Evolutionary conservation across 2,329 filamentous ascomycete species (phyloP), one percentile per base, ranked within the genome.

Genomic region (Hymenoscyphus fraxineus): DNA sequence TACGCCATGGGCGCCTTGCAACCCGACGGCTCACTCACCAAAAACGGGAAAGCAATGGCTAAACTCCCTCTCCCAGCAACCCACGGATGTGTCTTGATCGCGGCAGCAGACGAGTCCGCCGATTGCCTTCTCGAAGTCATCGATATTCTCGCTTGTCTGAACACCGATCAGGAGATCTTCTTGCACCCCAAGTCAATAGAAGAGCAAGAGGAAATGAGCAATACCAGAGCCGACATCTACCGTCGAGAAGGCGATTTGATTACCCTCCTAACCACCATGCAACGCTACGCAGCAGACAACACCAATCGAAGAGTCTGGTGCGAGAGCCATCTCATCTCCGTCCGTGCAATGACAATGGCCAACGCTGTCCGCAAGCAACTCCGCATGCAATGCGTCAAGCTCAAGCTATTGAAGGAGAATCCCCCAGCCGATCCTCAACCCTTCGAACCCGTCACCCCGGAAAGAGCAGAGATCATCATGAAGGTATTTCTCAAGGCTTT

Each of bases 71-170:
- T 99, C 1, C 88, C 92, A 0, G 92, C 92, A 0, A 85, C 90
- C 0, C 85, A 96, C 9, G 93, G 90, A 0, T 86, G 93, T 0
- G 92, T 97, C 0, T 81, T 99, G 0, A 81, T 99, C 19, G 91
- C 92, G 54, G 91, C 93, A 0, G 86, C 88, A 0, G 84, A 85
- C 6, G 84, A 88, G 0, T 85, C 89, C 54, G 85, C 84, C 59
- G 86, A 91, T 70, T 96, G 93, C 70, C 78, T 97, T 1, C 77
- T 88, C 0, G 92, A 97, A 69, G 88, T 87, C 3, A 94, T 99
- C 67, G 95, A 98, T 72, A 89, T 97, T 63, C 90, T 89, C 41
- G 80, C 86, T 0, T 86, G 84, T 66, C 80, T 89, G 27, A 88
- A 85, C 0, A 80, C 85, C 0, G 86, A 87, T 54, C 85, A 87